phyloP scores from a whole-genome alignment of 768 basidiomycete species.

The Exidia glandulosa region DNA sequence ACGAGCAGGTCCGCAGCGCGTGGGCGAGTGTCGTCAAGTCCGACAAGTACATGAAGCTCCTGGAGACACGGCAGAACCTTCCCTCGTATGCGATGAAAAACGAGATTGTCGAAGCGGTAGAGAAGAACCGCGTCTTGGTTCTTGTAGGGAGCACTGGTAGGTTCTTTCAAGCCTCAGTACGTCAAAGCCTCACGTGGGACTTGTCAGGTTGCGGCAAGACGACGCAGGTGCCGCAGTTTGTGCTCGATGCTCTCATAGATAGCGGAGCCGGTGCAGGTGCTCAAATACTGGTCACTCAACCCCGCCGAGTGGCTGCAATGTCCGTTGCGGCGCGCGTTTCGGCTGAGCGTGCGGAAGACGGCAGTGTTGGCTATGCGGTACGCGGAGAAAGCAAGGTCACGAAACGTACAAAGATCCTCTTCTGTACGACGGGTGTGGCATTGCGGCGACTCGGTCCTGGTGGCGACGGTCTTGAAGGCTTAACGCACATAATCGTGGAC shows the following conservation, averaged over 20 bases:
- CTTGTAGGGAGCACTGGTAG: constrained; percentile 85
- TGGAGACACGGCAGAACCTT: constrained; percentile 44
- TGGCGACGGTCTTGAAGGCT: constrained; percentile 49
- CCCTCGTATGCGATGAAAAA: constrained; percentile 67
- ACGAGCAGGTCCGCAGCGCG: constrained; percentile 38
- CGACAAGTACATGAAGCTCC: constrained; percentile 44
- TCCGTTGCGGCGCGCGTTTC: constrained; percentile 84
- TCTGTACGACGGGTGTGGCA: constrained; percentile 92
- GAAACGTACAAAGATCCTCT: constrained; percentile 62
- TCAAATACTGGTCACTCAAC: constrained; percentile 81
- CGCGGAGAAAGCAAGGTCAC: constrained; percentile 71
- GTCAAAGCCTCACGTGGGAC: background rate
- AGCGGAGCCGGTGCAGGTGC: constrained; percentile 48
- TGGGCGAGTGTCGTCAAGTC: constrained; percentile 37
- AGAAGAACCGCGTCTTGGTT: constrained; percentile 55
- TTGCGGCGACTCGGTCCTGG: constrained; percentile 66
- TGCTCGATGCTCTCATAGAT: constrained; percentile 71
- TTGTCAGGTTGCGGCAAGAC: constrained; percentile 76
- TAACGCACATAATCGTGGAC: constrained; percentile 83
- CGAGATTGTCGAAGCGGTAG: constrained; percentile 48
- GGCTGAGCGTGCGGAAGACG: constrained; percentile 63
- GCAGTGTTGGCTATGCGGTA: constrained; percentile 79
- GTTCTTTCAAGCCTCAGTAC: constrained; percentile 2
- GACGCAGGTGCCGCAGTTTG: constrained; percentile 86
- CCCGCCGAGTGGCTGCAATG: constrained; percentile 78